Conservation (phyloP, 2,329 filamentous ascomycete species). For the Nakataea oryzae region DNA sequence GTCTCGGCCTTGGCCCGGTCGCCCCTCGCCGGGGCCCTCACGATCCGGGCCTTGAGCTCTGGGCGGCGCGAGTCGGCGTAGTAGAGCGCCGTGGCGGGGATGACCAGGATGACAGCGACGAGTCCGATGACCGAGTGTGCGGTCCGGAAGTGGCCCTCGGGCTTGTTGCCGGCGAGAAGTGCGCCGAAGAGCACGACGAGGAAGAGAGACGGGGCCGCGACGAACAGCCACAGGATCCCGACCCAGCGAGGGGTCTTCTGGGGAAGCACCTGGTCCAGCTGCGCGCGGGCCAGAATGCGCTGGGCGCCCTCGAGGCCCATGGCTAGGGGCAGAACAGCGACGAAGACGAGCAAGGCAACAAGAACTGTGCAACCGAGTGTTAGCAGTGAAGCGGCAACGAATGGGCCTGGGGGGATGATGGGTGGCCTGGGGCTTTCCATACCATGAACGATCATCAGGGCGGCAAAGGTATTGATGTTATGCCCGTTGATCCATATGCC, state of each 20-base stretch:
- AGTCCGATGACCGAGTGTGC: slow-evolving; percentile 18
- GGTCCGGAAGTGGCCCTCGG: slow-evolving; percentile 15
- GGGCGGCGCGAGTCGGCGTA: slow-evolving; percentile 12
- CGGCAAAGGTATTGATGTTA: slow-evolving; percentile 9
- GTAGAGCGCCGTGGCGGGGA: slow-evolving; percentile 12
- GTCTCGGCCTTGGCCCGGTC: slow-evolving; percentile 2
- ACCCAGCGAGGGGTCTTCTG: slow-evolving; percentile 13
- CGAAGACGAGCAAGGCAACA: slow-evolving; percentile 14
- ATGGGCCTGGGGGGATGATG: neutral
- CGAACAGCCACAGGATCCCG: slow-evolving; percentile 15
- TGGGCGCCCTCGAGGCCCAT: slow-evolving; percentile 16
- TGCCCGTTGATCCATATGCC: slow-evolving; percentile 12
- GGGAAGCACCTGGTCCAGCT: slow-evolving; percentile 9
- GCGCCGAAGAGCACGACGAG: slow-evolving; percentile 17
- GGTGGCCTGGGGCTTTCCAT: slow-evolving; percentile 11
- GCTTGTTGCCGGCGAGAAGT: slow-evolving; percentile 10
- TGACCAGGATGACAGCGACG: slow-evolving; percentile 1
- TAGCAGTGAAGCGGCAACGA: neutral
- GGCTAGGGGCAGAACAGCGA: slow-evolving; percentile 16
- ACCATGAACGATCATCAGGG: slow-evolving; percentile 16
- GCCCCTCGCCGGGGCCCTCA: neutral
- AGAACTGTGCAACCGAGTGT: slow-evolving; percentile 11
- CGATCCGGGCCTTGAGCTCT: neutral
- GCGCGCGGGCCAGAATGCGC: slow-evolving; percentile 14
- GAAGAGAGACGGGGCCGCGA: slow-evolving; percentile 15